Evolutionary conservation across 352 stramenopile genomes (phyloP).

Genomic region (Phytophthora sp.): DNA sequence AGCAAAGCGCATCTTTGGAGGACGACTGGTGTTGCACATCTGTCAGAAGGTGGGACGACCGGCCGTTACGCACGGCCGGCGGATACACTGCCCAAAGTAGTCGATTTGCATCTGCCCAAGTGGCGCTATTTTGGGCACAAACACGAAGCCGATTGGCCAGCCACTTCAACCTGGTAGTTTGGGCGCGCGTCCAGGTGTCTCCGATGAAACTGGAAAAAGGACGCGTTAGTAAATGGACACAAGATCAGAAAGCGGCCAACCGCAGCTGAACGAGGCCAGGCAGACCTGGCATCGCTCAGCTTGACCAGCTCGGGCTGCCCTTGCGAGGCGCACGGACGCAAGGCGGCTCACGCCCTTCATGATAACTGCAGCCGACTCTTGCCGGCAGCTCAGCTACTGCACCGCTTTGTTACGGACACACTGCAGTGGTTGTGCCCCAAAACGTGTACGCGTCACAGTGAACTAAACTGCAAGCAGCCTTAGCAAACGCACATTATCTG

Average conservation of each 20-base stretch:
- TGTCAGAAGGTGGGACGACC: slow-evolving; percentile 8
- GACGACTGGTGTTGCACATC: slow-evolving; percentile 2
- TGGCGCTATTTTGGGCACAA: slow-evolving; percentile 3
- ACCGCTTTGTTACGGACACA: too few relatives aligned
- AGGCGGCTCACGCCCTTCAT: too few relatives aligned
- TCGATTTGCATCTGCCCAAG: not conserved
- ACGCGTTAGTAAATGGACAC: slow-evolving; percentile 4
- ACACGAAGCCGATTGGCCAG: not conserved
- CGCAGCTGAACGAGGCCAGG: not conserved
- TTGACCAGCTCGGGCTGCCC: too few relatives aligned
- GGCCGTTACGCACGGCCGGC: not conserved
- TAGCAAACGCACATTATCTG: too few relatives aligned
- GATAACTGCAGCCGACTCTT: too few relatives aligned
- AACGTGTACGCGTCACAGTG: too few relatives aligned
- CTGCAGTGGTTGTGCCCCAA: too few relatives aligned
- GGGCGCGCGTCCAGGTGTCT: not conserved
- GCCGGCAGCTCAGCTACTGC: too few relatives aligned
- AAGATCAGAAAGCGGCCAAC: slow-evolving; percentile 2
- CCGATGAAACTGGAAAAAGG: slow-evolving; percentile 12
- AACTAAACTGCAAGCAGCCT: too few relatives aligned
- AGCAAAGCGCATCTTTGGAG: not conserved
- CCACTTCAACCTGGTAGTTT: slow-evolving; percentile 13
- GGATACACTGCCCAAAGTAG: slow-evolving; percentile 11
- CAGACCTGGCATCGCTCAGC: not conserved
- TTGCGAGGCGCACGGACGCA: too few relatives aligned